Conservation (phyloP, 768 basidiomycete genomes). For the Dentipellis fragilis region DNA sequence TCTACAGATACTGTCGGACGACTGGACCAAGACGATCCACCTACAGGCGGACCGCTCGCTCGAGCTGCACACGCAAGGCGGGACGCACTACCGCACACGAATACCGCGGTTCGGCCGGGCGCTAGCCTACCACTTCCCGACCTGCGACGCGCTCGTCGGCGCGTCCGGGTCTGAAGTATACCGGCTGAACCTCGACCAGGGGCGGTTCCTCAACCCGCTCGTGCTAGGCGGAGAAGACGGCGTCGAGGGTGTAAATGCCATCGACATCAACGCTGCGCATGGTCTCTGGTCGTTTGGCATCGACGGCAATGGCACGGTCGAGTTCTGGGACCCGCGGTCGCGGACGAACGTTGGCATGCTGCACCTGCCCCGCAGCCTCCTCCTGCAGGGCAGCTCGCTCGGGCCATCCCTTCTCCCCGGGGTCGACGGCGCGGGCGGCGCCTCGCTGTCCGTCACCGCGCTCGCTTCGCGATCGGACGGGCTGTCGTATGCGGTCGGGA, state of each 20-base stretch:
- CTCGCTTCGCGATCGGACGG: slow-evolving; percentile 82
- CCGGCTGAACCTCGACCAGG: slow-evolving; percentile 91
- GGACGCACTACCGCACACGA: slow-evolving; percentile 85
- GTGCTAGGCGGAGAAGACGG: slow-evolving; percentile 43
- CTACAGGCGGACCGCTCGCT: slow-evolving; percentile 93
- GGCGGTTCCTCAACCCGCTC: slow-evolving; percentile 82
- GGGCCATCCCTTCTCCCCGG: slow-evolving; percentile 25
- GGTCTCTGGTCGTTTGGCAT: slow-evolving; percentile 84
- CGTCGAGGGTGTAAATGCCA: slow-evolving; percentile 77
- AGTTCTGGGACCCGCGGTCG: slow-evolving; percentile 95
- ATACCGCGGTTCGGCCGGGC: slow-evolving; percentile 92
- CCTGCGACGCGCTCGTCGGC: slow-evolving; percentile 81
- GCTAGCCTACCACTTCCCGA: slow-evolving; percentile 87
- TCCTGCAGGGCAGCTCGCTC: slow-evolving; percentile 31
- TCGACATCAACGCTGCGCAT: slow-evolving; percentile 91
- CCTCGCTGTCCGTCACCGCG: slow-evolving; percentile 62
- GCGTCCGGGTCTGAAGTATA: slow-evolving; percentile 84
- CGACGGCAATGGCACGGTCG: slow-evolving; percentile 78
- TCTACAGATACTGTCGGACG: slow-evolving; percentile 80
- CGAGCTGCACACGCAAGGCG: slow-evolving; percentile 89
- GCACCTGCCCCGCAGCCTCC: slow-evolving; percentile 42
- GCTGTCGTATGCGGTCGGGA: slow-evolving; percentile 88
- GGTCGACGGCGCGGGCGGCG: slow-evolving; percentile 22
- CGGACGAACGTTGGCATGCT: slow-evolving; percentile 65
- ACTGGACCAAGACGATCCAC: slow-evolving; percentile 98